phyloP scores from a whole-genome alignment of 495 filamentous ascomycete species.

The Platismatia glauca region DNA sequence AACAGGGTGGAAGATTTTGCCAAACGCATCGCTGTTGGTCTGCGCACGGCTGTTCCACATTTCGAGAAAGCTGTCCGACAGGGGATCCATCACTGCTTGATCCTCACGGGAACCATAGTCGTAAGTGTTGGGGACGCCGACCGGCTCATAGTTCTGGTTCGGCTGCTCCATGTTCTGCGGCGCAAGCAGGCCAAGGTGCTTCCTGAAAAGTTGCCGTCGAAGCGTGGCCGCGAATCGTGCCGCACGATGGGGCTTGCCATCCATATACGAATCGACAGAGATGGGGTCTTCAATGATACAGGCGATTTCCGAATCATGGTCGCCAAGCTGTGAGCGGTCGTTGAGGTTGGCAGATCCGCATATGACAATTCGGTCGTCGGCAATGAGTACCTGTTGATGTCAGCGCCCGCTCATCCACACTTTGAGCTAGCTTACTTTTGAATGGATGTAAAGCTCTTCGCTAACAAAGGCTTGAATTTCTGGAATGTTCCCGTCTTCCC shows the following conservation, averaged over 20 bases:
- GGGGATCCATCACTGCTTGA: constrained; percentile 62
- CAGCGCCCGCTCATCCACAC: not conserved
- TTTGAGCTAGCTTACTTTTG: constrained; percentile 48
- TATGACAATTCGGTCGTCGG: constrained; percentile 82
- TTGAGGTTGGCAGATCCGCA: constrained; percentile 92
- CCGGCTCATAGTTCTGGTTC: constrained; percentile 66
- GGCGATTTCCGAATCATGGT: constrained; percentile 80
- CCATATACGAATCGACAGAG: constrained; percentile 60
- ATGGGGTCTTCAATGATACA: constrained; percentile 70
- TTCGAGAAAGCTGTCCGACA: constrained; percentile 54
- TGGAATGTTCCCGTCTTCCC: constrained; percentile 58
- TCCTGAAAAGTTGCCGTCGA: constrained; percentile 77
- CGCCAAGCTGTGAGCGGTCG: constrained; percentile 84
- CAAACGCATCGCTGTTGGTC: constrained; percentile 79
- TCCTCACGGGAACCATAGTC: constrained; percentile 76
- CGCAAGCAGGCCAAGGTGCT: constrained; percentile 78
- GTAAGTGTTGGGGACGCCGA: constrained; percentile 64
- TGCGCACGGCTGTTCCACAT: constrained; percentile 67
- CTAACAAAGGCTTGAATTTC: constrained; percentile 86
- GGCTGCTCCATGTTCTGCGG: constrained; percentile 57
- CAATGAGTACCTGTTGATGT: constrained; percentile 61
- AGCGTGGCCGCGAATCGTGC: constrained; percentile 76
- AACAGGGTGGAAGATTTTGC: constrained; percentile 77
- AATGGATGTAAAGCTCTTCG: constrained; percentile 91
- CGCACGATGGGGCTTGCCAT: constrained; percentile 58